These are phyloP conservation scores for Achaetomium macrosporum DNA, from an alignment of 2,329 filamentous ascomycete species.

Conservation along the genomic window DNA sequence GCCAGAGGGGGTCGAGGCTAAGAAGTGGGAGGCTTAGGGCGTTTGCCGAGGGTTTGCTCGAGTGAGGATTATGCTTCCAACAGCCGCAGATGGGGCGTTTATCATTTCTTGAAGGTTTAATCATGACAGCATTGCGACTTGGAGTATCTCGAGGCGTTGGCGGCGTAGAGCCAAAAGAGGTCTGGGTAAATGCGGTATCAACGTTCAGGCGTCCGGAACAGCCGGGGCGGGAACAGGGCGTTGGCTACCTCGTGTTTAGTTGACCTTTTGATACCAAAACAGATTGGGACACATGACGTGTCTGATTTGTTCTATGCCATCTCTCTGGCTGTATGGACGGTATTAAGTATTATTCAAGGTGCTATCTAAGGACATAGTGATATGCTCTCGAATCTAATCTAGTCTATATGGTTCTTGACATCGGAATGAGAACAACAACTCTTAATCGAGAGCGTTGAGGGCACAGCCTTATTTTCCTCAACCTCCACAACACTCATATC, in stretches of 20 bases:
- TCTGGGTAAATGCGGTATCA: too few relatives aligned
- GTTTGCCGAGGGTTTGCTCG: neutral
- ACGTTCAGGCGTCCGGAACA: too few relatives aligned
- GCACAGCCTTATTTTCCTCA: neutral
- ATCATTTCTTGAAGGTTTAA: too few relatives aligned
- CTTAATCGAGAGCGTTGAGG: neutral
- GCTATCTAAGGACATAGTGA: slow-evolving; percentile 13
- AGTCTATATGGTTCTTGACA: slow-evolving; percentile 27
- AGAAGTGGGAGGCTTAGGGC: slow-evolving; percentile 51
- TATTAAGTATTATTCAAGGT: neutral
- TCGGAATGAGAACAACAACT: slow-evolving; percentile 8
- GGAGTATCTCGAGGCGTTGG: too few relatives aligned
- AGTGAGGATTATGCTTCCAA: too few relatives aligned
- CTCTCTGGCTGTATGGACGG: neutral
- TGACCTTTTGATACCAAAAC: too few relatives aligned
- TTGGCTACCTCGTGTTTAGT: too few relatives aligned
- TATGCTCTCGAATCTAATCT: slow-evolving; percentile 3
- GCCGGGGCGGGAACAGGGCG: too few relatives aligned
- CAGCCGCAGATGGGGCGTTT: too few relatives aligned
- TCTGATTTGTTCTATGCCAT: neutral
- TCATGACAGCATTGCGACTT: too few relatives aligned
- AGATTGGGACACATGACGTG: too few relatives aligned
- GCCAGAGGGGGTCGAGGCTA: slow-evolving; percentile 71
- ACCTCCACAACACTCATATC: slow-evolving; percentile 69
- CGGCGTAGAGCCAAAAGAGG: too few relatives aligned